Conservation (phyloP, 306 rosid species). For the Pterocarpus santalinus region DNA sequence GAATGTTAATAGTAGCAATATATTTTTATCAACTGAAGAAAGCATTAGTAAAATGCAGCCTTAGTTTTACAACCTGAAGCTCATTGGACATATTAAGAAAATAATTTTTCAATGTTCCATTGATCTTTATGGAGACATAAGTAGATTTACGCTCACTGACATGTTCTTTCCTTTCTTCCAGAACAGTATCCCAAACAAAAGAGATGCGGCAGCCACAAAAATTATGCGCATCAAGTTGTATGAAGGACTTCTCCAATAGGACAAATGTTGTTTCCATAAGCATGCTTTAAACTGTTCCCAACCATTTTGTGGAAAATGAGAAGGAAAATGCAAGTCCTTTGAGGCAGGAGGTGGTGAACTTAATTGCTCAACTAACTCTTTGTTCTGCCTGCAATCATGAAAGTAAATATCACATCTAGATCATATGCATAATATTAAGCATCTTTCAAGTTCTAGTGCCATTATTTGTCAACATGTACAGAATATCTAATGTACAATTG, state of each 20-base stretch:
- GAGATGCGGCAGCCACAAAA: conserved; percentile 50
- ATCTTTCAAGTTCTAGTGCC: too few species aligned
- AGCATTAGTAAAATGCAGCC: not conserved
- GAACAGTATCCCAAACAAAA: conserved; percentile 66
- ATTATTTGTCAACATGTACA: too few species aligned
- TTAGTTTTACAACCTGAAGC: conserved; percentile 3
- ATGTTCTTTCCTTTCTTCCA: conserved; percentile 68
- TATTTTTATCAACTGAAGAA: not conserved
- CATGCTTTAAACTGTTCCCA: conserved; percentile 77
- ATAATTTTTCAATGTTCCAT: not conserved
- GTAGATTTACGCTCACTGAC: conserved; percentile 45
- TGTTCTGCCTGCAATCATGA: conserved; percentile 62
- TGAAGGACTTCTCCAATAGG: conserved; percentile 83
- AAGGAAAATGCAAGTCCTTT: conserved; percentile 59
- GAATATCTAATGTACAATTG: too few species aligned
- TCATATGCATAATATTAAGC: not conserved
- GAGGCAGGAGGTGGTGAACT: conserved; percentile 66
- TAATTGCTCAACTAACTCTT: conserved; percentile 56
- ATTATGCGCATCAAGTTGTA: conserved; percentile 64
- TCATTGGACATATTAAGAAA: conserved; percentile 12
- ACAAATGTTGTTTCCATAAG: conserved; percentile 74
- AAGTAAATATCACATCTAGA: conserved; percentile 2
- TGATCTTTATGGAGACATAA: not conserved
- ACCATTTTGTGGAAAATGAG: conserved; percentile 61
- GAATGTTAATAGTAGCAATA: not conserved